A percentile compares a stretch with the other conserved stretches of the same genome.
Conservation (phyloP, 225 moss, liverwort and hornwort genomes). For the Asterella californica region DNA sequence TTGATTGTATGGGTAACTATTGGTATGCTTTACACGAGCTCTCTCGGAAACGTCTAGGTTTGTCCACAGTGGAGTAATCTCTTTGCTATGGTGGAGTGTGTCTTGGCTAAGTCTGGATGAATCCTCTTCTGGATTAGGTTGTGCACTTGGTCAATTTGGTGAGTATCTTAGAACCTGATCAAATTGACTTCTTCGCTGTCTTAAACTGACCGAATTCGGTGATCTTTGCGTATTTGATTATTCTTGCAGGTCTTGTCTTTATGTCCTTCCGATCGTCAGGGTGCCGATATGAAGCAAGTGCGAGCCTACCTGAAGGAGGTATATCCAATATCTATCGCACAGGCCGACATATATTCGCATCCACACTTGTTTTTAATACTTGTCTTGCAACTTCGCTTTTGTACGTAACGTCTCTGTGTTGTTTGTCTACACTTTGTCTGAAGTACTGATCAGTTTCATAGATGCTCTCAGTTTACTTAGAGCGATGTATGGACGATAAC, state of each 20-base stretch:
- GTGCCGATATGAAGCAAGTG: conserved; percentile 45
- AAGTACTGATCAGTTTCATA: background rate
- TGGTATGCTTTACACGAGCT: no score
- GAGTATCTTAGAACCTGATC: no score
- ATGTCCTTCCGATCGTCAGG: conserved; percentile 50
- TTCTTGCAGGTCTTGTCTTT: conserved; percentile 66
- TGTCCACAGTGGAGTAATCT: no score
- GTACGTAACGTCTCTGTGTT: no score
- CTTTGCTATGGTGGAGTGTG: no score
- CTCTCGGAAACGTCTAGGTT: no score
- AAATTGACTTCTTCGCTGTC: background rate
- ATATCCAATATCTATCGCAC: background rate
- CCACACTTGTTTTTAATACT: background rate
- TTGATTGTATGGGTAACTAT: no score
- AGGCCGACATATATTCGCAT: background rate
- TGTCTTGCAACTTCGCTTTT: background rate
- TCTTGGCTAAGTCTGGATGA: no score
- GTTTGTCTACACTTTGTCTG: no score
- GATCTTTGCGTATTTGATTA: background rate
- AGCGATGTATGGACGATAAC: background rate
- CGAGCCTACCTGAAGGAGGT: conserved; percentile 72
- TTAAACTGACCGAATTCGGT: background rate
- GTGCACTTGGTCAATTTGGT: no score
- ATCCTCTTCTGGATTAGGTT: no score
- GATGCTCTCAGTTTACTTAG: background rate